Base-by-base conservation (phyloP, 2,329 filamentous ascomycete genomes). In the Penicillium occitanis region DNA sequence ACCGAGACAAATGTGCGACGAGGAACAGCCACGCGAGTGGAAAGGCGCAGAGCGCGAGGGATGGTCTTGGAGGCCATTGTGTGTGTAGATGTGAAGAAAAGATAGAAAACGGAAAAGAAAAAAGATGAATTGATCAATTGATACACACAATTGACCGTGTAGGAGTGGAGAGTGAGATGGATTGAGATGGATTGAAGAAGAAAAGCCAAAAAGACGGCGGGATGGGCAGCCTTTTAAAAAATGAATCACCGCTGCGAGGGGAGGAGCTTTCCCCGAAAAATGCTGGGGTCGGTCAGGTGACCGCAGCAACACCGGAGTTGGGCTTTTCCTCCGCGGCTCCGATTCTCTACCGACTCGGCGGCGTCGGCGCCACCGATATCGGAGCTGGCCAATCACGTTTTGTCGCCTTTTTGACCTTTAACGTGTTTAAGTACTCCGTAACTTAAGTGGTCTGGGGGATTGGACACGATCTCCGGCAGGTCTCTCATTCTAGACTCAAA, bases 1-100 rank as follows among this genome's bases (percentile, higher is more conserved):
- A 86, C 85, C 70, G 85, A 83, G 71, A 87, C 79, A 74, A 88
- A 86, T 68, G 86, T 85, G 76, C 86, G 85, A 71, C 75, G 77
- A 66, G 78, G 87, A 78, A 81, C 86, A 83, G 80, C 84, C 33
- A 66, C 64, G 55, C 67, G 67, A 42, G 33, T 64, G 42, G 78
- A 85, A 76, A 76, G 83, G 82, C 86, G 85, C 75, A 88, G 81
- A 77, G 86, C 86, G 79, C 85, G 82, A 78, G 81, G 81, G 70
- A 82, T 76, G 71, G 76, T 78, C 77, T 80, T 79, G 67, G 81
- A 80, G 73, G 81, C 80, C 81, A 83, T 83, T 75, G 64, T 51
- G 67, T 68, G 66, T 53, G 40, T 60, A 22, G 42, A 22, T 44
- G 57, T 60, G 22, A 60, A 19, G 13, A 44, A 33, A 14, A 22